These are phyloP conservation scores for Perkinsus marinus DNA, from an alignment of 169 alveolate genomes.

Conservation along the genomic window DNA sequence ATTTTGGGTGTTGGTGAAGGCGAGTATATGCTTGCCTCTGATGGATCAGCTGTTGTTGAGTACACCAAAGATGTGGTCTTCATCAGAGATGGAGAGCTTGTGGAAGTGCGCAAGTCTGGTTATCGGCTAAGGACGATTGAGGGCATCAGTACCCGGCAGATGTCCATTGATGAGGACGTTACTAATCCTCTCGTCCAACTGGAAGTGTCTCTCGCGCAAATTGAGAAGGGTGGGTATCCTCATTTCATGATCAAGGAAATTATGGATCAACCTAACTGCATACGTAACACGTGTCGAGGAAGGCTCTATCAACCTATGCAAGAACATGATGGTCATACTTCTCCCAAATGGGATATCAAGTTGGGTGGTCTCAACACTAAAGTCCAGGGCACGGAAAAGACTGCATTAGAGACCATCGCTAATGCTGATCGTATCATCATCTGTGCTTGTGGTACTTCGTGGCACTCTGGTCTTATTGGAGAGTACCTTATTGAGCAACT, in stretches of 20 bases:
- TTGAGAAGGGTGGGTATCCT: conserved; percentile 18
- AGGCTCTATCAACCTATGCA: conserved; percentile 14
- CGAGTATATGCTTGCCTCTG: conserved; percentile 76
- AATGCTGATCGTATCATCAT: conserved; percentile 13
- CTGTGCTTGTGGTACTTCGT: conserved; percentile 26
- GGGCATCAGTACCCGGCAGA: conserved; percentile 3
- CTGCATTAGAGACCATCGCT: conserved; percentile 13
- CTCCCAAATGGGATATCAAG: conserved; percentile 6
- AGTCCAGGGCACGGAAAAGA: conserved; percentile 15
- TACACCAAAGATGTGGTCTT: conserved; percentile 75
- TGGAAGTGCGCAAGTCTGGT: conserved; percentile 33
- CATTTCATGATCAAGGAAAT: conserved; percentile 81
- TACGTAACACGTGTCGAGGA: neutral
- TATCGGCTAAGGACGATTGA: conserved; percentile 27
- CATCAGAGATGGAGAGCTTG: conserved; percentile 71
- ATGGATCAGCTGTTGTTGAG: conserved; percentile 78
- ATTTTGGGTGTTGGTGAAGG: conserved; percentile 64
- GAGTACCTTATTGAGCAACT: conserved; percentile 18
- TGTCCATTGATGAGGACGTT: conserved; percentile 20
- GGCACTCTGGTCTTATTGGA: conserved; percentile 43
- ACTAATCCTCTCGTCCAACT: conserved; percentile 35
- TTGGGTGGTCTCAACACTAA: conserved; percentile 33
- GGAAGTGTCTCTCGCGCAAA: conserved; percentile 60
- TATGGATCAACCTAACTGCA: conserved; percentile 63
- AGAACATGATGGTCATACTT: conserved; percentile 21